Evolutionary conservation across 1,139 yeast genomes (phyloP), one percentile per base, ranked within the genome.

Genomic region (Candida sanyaensis): DNA sequence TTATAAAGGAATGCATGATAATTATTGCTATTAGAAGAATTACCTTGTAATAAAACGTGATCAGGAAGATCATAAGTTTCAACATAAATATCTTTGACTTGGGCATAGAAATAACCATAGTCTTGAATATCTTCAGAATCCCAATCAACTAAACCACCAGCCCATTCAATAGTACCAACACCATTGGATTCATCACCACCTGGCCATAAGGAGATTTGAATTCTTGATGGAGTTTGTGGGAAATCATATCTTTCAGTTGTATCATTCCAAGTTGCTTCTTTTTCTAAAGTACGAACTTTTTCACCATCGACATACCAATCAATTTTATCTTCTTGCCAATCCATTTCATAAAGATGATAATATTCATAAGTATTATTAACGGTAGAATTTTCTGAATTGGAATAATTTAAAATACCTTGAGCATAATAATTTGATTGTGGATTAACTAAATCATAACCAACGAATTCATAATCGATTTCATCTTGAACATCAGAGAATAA

Each of bases 221-320:
- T 69, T 62, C 96, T 81, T 44, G 93, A 75, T 1, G 98, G 98
- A 4, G 97, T 90, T 69, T 89, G 95, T n/a, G 98, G 98, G 71
- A 65, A 92, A 51, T 69, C 68, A 69, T 83, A 89, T 23, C 61
- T 59, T 8, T 81, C 71, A 9, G 79, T 53, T 13, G 96, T 87
- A 5, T 66, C 65, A 66, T 91, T 90, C 65, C 73, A 85, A 26
- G 97, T 90, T 54, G 81, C 88, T 17, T 70, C 69, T 62, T 73
- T 86, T 45, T 75, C 65, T 58, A 91, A 75, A 4, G 88, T 83
- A 71, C 97, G 86, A 33, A 84, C 83, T 11, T 65, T 66, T 36
- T 75, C 70, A 42, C 91, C 96, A 63, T 91, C 96, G 47, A 91
- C 69, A 41, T 68, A 69, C 97, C 97, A 91, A 36, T 73, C 74